These are phyloP conservation scores for Combretum micranthum DNA, from an alignment of 345 rosid species.

Conservation along the genomic window DNA sequence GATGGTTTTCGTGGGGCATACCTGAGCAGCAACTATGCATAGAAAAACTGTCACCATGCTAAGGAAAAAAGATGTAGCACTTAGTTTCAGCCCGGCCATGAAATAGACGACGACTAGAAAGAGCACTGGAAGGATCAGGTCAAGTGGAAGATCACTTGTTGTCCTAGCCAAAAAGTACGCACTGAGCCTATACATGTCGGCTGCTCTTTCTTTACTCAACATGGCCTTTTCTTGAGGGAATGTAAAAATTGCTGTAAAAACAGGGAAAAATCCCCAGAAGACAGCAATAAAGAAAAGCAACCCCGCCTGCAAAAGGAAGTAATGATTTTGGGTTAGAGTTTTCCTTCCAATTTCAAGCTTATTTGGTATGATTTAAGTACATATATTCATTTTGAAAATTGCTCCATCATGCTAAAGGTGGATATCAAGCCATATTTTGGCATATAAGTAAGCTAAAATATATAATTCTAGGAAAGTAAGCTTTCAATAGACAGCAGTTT, in stretches of 20 bases:
- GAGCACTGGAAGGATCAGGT: constrained; percentile 72
- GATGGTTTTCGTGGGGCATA: too few relatives aligned
- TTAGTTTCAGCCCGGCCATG: constrained; percentile 78
- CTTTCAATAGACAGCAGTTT: too few relatives aligned
- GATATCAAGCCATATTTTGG: too few relatives aligned
- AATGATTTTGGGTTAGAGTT: too few relatives aligned
- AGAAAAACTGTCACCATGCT: constrained; percentile 76
- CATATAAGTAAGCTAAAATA: too few relatives aligned
- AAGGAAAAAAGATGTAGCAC: constrained; percentile 62
- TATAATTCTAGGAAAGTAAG: too few relatives aligned
- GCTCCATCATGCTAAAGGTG: too few relatives aligned
- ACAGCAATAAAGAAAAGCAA: constrained; percentile 92
- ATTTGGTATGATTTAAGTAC: too few relatives aligned
- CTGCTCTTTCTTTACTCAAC: constrained; percentile 88
- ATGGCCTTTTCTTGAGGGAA: constrained; percentile 97
- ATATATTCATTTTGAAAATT: too few relatives aligned
- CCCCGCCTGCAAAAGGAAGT: constrained; percentile 55
- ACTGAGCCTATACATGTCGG: constrained; percentile 89
- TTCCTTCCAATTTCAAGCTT: too few relatives aligned
- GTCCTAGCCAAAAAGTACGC: constrained; percentile 92
- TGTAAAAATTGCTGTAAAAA: constrained; percentile 92
- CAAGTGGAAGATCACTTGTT: constrained; percentile 94
- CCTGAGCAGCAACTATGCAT: constrained; percentile 93
- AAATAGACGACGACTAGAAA: constrained; percentile 86
- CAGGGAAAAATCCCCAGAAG: constrained; percentile 98